These are phyloP conservation scores for Pythium guiyangense DNA, from an alignment of 352 stramenopile genomes.

Conservation along the genomic window DNA sequence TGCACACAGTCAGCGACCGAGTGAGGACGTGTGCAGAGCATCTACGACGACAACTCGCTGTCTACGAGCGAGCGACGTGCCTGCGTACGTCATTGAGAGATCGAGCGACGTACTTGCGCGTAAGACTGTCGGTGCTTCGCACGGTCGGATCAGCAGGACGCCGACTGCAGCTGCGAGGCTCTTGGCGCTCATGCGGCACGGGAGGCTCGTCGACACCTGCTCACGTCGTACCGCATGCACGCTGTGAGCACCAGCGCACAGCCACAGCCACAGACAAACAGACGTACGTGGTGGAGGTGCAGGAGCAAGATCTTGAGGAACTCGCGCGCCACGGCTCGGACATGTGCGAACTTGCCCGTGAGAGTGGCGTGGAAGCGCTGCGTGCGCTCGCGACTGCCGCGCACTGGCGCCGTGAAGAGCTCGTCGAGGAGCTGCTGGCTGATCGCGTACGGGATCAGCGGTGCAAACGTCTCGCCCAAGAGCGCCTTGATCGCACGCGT, in stretches of 20 bases:
- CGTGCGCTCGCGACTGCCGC: constrained; percentile 6
- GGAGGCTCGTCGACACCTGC: constrained; percentile 37
- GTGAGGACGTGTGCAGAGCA: neutral
- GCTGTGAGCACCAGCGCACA: neutral
- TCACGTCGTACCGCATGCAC: too few species aligned
- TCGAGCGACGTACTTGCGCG: constrained; percentile 25
- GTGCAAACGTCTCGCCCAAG: constrained; percentile 30
- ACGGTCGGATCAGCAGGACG: constrained; percentile 34
- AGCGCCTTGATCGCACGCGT: constrained; percentile 39
- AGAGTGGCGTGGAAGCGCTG: constrained; percentile 9
- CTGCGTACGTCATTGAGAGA: too few species aligned
- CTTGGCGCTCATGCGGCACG: constrained; percentile 37
- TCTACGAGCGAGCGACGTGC: too few species aligned
- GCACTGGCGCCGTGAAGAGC: neutral
- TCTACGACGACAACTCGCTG: too few species aligned
- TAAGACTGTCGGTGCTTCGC: constrained; percentile 19
- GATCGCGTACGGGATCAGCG: constrained; percentile 32
- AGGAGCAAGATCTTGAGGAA: constrained; percentile 46
- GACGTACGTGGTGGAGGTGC: constrained; percentile 38
- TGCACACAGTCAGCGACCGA: too few species aligned
- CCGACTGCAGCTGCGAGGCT: constrained; percentile 35
- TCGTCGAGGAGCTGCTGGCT: constrained; percentile 33
- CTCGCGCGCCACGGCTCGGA: constrained; percentile 28
- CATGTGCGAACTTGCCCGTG: constrained; percentile 26
- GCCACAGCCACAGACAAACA: neutral